These are phyloP conservation scores for Sporisorium iseilematis-ciliati DNA, from an alignment of 1,284 basidiomycete species.

Conservation along the genomic window DNA sequence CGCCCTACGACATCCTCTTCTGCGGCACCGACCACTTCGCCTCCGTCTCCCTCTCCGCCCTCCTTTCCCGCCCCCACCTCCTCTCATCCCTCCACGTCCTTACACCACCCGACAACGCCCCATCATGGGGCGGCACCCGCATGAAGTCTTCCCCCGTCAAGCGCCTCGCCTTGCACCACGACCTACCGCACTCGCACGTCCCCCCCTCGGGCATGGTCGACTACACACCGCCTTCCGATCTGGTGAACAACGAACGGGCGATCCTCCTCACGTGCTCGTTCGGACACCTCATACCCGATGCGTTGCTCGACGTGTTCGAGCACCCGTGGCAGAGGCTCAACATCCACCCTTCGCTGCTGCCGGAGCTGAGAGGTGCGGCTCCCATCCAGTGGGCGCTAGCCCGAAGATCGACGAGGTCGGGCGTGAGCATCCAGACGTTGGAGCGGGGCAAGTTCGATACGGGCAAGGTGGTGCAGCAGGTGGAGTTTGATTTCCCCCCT, in stretches of 20 bases:
- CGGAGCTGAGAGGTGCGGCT: constrained; percentile 88
- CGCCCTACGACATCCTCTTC: constrained; percentile 66
- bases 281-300: constrained; percentile 83
- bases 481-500: constrained; percentile 71
- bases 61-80: constrained; percentile 21
- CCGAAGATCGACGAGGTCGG: constrained; percentile 32
- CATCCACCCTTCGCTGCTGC: constrained; percentile 90
- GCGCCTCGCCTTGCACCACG: constrained; percentile 40
- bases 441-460: constrained; percentile 52
- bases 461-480: constrained; percentile 42
- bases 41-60: constrained; percentile 22
- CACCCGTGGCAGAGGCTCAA: constrained; percentile 79
- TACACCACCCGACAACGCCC: constrained; percentile 74
- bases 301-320: constrained; percentile 78
- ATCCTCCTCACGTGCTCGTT: constrained; percentile 91
- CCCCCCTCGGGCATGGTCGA: constrained; percentile 36
- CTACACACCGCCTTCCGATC: constrained; percentile 18
- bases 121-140: constrained; percentile 57
- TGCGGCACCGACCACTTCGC: constrained; percentile 67
- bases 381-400: constrained; percentile 87
- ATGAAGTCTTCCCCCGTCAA: constrained; percentile 64
- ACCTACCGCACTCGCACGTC: constrained; percentile 35
- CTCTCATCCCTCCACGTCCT: constrained; percentile 72
- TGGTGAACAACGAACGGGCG: constrained; percentile 29
- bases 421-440: constrained; percentile 60